Evolutionary conservation across 257 asterid genomes (phyloP), one percentile per base, ranked within the genome.

Genomic region (Solanum ahanhuiri): DNA sequence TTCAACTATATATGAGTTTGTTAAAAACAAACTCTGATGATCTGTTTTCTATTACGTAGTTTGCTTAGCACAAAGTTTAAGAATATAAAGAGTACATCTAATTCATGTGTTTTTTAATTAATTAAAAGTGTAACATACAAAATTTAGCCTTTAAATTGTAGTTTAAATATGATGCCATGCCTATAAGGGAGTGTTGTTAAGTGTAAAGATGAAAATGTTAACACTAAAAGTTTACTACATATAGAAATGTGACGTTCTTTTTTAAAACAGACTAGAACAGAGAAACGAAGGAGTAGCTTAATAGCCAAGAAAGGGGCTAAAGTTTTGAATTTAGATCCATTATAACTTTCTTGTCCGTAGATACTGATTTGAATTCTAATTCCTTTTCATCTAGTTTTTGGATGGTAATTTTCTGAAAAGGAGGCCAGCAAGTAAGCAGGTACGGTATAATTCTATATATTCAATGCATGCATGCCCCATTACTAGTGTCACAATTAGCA

Each of bases 341-440:
- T 20, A 12, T 33, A 12, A 37, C 20, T 39, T n/a, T 23, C 37
- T 41, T 77, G 83, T 77, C 63, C 10, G 3, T 76, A 39, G 35
- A 75, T 75, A n/a, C 35, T 75, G 58, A 28, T 9, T 76, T 77
- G 17, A 58, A 28, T 85, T 86, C 51, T 22, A 28, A 83, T 84
- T 9, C 69, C 85, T 88, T 66, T 83, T 57, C 81, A 81, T 85
- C 39, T 5, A 67, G 87, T 88, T 89, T 60, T 76, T 77, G 63
- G 45, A 85, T 84, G 79, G 85, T 77, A 45, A 22, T 48, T 22
- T 33, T 64, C 58, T 87, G 89, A 84, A 84, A 43, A 64, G 87
- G 81, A 63, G 67, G 72, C 73, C 41, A 66, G 48, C 89, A 43
- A 33, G 11, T 84, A 84, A 75, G 54, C 89, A 58, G 85, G 87